Conservation (phyloP, 768 basidiomycete species). For the Polyporus arcularius region DNA sequence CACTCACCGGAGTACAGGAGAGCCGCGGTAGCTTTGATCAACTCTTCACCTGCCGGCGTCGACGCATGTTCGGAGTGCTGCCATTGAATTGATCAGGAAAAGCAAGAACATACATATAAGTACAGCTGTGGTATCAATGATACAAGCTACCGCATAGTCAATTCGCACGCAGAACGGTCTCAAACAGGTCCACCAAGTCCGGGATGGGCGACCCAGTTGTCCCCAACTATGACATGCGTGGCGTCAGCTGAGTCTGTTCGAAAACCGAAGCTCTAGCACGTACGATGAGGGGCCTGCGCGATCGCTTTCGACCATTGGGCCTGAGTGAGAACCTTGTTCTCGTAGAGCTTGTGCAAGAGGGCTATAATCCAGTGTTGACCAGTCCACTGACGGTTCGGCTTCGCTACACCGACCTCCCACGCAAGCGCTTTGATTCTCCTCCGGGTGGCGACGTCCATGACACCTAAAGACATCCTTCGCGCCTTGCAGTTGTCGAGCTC, state of each 20-base stretch:
- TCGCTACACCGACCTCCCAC: background rate
- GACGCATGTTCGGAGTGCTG: slow-evolving; percentile 33
- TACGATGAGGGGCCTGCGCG: background rate
- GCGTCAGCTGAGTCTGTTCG: too few species aligned
- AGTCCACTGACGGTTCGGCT: background rate
- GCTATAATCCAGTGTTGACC: slow-evolving; percentile 1
- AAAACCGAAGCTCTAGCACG: too few species aligned
- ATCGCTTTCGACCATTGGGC: background rate
- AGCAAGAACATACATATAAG: too few species aligned
- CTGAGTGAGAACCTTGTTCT: background rate
- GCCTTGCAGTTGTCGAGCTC: background rate
- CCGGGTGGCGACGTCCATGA: background rate
- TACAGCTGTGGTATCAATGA: too few species aligned
- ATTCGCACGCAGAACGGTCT: too few species aligned
- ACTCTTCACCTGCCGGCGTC: slow-evolving; percentile 28
- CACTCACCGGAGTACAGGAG: slow-evolving; percentile 18
- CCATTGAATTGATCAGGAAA: too few species aligned
- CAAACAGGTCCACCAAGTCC: too few species aligned
- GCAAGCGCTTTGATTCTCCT: background rate
- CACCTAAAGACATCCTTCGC: background rate
- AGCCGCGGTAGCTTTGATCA: slow-evolving; percentile 16
- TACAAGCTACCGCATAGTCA: too few species aligned
- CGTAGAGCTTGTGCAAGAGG: background rate
- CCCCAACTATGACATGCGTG: too few species aligned
- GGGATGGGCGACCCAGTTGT: too few species aligned